A percentile compares a stretch with the other conserved stretches of the same genome.
phyloP scores from a whole-genome alignment of 1,139 yeast species.

The Diutina pseudorugosa region DNA sequence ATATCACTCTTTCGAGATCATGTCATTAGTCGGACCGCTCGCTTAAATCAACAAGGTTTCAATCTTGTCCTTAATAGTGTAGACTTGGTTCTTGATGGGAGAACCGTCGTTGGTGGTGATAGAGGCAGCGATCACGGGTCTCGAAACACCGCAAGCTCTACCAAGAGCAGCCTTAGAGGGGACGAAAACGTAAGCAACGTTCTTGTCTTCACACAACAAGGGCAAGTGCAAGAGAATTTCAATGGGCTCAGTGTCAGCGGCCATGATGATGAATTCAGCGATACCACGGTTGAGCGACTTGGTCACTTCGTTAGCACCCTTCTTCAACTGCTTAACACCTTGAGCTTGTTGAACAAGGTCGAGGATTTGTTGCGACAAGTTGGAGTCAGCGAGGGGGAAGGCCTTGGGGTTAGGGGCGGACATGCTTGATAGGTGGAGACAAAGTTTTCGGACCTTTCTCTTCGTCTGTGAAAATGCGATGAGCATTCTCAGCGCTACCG shows the following conservation, averaged over 20 bases:
- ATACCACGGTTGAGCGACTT: conserved; percentile 99
- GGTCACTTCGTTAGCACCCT: conserved; percentile 99
- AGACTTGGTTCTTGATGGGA: conserved; percentile 93
- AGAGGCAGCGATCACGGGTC: conserved; percentile 98
- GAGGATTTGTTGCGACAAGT: conserved; percentile 89
- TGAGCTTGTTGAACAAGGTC: conserved; percentile 98
- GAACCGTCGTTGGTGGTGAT: conserved; percentile 98
- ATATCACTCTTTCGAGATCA: conserved; percentile 4
- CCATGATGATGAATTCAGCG: conserved; percentile 98
- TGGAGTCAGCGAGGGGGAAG: conserved; percentile 96
- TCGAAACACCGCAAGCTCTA: conserved; percentile 99
- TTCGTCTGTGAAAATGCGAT: neutral
- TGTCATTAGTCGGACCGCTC: neutral
- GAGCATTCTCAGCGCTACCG: neutral
- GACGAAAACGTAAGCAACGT: conserved; percentile 97
- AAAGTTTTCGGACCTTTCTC: neutral
- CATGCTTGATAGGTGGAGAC: conserved; percentile 17
- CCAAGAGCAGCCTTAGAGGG: conserved; percentile 98
- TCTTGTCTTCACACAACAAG: conserved; percentile 95
- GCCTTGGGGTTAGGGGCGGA: conserved; percentile 70
- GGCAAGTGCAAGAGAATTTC: conserved; percentile 98
- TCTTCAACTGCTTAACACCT: conserved; percentile 95
- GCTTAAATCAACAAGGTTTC: conserved; percentile 85
- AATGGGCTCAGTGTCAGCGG: conserved; percentile 99
- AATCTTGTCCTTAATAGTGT: conserved; percentile 96